A percentile compares a stretch with the other conserved stretches of the same genome.
Evolutionary conservation across 306 rosid genomes (phyloP).

Genomic region (Sphenostylis stenocarpa): DNA sequence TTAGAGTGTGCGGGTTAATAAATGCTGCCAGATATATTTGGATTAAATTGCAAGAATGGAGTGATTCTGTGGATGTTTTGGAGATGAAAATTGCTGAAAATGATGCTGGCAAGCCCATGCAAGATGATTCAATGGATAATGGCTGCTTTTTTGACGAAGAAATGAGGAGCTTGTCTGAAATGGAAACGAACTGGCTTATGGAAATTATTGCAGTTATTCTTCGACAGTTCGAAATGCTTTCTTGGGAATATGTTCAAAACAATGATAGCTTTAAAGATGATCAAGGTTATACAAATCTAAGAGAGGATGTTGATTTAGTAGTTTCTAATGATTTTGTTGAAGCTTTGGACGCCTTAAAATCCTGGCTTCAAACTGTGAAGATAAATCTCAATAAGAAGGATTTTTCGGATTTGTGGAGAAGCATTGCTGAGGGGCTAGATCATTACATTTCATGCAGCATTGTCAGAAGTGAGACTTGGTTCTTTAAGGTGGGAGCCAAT

Average conservation of each 20-base stretch:
- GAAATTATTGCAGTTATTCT: conserved; percentile 63
- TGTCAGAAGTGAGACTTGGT: conserved; percentile 37
- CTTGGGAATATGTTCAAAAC: conserved; percentile 57
- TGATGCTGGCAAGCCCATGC: conserved; percentile 38
- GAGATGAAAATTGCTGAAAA: conserved; percentile 72
- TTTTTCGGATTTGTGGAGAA: conserved; percentile 76
- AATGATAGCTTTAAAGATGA: conserved; percentile 39
- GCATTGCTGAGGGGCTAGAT: conserved; percentile 70
- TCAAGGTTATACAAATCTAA: conserved; percentile 30
- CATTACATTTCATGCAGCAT: conserved; percentile 57
- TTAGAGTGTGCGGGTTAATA: conserved; percentile 50
- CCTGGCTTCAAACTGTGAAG: conserved; percentile 48
- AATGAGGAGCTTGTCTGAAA: conserved; percentile 62
- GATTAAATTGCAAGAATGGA: conserved; percentile 65
- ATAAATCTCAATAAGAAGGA: conserved; percentile 57
- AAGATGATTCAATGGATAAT: conserved; percentile 23
- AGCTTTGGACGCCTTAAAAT: conserved; percentile 55
- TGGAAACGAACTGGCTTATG: conserved; percentile 71
- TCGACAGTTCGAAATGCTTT: conserved; percentile 61
- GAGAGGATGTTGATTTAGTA: conserved; percentile 38
- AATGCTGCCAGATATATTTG: conserved; percentile 66
- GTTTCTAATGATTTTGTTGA: conserved; percentile 51
- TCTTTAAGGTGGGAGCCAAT: conserved; percentile 34
- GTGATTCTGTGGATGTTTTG: conserved; percentile 60
- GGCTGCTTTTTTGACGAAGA: conserved; percentile 62